Base-by-base conservation (phyloP, 805 yeast genomes). In the Saccharomyces cerevisiae region DNA sequence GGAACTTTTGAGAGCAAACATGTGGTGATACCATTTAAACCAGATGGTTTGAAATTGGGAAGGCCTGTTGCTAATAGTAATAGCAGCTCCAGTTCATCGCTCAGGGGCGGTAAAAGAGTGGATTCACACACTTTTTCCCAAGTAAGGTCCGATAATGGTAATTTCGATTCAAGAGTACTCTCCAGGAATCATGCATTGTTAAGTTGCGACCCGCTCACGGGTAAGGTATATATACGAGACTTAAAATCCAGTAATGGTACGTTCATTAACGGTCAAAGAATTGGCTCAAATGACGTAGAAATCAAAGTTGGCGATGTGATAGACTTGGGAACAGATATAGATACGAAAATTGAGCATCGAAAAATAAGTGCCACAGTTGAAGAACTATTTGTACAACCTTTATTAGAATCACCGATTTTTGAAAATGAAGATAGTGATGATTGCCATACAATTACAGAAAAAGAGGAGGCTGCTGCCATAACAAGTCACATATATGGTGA, bases 161-260 rank as follows among this genome's bases (percentile, higher is more conserved):
- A 79, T 65, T 91, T 91, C 65, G 97, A 91, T 70, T 87, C 96
- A 17, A 75, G 97, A 30, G 97, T 92, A n/a, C 78, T 91, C 49
- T 84, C 92, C 21, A 74, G 98, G 58, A 91, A 87, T 64, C 98
- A 91, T 71, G 98, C 98, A 0, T 91, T 87, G 62, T 73, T 91
- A 56, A 87, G 80, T 74, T 79, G 89, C 22, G 90, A 87, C 59
- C 74, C 79, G 21, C 68, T 66, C 29, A 69, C 72, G 13, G 88
- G 89, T 4, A 77, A 76, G 54, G 76, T 92, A 24, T 87, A 77
- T 77, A 77, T 91, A 36, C 80, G 83, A 61, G 98, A 91, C 71
- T 78, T 89, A 64, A 88, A 89, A 54, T 85, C 94, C 4, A 85
- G 96, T 14, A 91, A 91, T 70, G 98, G 98, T 6, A 90, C 97